Conservation (phyloP, 2,329 filamentous ascomycete species). For the Neonectria punicea region DNA sequence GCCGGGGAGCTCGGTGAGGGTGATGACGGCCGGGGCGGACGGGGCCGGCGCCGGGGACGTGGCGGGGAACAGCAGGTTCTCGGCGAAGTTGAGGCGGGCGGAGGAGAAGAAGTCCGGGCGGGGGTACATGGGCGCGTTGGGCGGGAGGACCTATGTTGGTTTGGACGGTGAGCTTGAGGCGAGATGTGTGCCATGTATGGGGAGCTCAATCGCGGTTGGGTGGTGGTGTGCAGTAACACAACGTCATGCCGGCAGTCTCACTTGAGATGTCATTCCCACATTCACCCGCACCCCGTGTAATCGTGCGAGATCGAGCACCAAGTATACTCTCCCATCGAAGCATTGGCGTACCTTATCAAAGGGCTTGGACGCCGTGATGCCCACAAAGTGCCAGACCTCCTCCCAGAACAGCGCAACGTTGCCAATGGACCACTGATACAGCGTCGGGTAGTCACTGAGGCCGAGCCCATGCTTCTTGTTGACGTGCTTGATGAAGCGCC, state of each 20-base stretch:
- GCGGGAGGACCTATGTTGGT: constrained; percentile 70
- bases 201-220: neutral
- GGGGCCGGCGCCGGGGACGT: constrained; percentile 56
- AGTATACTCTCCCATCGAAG: neutral
- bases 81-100: constrained; percentile 87
- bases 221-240: neutral
- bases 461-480: constrained; percentile 73
- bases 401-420: constrained; percentile 84
- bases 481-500: constrained; percentile 75
- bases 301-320: neutral
- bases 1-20: constrained; percentile 77
- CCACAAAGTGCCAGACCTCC: constrained; percentile 85
- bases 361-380: constrained; percentile 73
- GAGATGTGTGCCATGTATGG: neutral
- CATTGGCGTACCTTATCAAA: constrained; percentile 67
- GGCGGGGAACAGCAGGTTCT: constrained; percentile 89
- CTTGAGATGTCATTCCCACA: constrained; percentile 4
- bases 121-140: constrained; percentile 80
- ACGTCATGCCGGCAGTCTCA: constrained; percentile 12
- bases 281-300: neutral
- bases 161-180: neutral
- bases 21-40: constrained; percentile 76
- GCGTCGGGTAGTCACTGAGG: constrained; percentile 74
- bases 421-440: constrained; percentile 87
- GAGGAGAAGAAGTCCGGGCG: constrained; percentile 86